Conservation (phyloP, 148 eudicot genomes). For the Drosera capensis region DNA sequence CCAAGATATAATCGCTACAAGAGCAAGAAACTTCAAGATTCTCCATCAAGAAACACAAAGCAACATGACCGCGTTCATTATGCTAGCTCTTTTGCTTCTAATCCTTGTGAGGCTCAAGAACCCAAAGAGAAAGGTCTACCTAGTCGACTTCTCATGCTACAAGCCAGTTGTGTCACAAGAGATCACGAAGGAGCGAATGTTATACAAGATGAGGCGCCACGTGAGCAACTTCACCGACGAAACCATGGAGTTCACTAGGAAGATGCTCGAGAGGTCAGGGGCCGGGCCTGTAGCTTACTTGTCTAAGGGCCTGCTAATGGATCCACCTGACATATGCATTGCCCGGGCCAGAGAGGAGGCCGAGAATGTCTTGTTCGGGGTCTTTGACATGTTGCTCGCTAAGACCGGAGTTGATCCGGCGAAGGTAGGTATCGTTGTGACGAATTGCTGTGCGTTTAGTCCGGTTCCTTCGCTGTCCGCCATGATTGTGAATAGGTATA, state of each 20-base stretch:
- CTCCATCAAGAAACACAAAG: no score
- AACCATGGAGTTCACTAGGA: conserved; percentile 4
- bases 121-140: conserved; percentile 5
- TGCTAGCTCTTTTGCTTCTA: no score
- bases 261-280: conserved; percentile 4
- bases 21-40: no score
- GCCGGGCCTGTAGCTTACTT: conserved; percentile 14
- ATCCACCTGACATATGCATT: conserved; percentile 1
- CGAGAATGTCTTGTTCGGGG: conserved; percentile 14
- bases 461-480: conserved; percentile 10
- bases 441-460: conserved; percentile 4
- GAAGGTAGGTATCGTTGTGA: conserved; percentile 3
- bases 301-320: conserved; percentile 4
- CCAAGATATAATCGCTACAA: no score
- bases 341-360: conserved; percentile 11
- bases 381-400: conserved; percentile 10
- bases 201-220: background rate
- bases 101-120: no score
- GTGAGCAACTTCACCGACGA: conserved; percentile 2
- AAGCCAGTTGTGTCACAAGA: conserved; percentile 7
- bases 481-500: conserved; percentile 12
- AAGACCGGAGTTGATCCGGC: conserved; percentile 11
- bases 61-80: no score
- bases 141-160: conserved; percentile 15
- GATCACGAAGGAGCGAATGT: conserved; percentile 3